Percentiles rank a stretch among this genome's conserved stretches.
Evolutionary conservation across 2,329 filamentous ascomycete genomes (phyloP).

Genomic region (Neofusicoccum cordaticola): DNA sequence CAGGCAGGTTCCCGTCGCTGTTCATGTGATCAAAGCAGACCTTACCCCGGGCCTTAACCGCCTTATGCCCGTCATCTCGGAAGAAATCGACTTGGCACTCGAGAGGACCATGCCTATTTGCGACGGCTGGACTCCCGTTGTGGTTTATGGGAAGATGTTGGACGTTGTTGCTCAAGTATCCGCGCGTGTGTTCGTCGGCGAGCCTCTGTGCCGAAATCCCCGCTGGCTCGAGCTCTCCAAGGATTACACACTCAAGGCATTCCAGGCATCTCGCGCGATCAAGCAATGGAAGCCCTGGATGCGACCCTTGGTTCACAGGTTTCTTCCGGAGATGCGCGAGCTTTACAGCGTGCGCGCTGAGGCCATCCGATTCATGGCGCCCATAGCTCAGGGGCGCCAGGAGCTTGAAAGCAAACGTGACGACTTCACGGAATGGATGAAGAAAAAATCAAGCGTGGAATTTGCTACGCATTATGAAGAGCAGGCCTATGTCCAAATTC

Average conservation of each 20-base stretch:
- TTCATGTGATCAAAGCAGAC: constrained; percentile 31
- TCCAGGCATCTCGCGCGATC: constrained; percentile 13
- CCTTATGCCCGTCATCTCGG: constrained; percentile 28
- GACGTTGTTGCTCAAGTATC: constrained; percentile 49
- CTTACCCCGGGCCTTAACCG: constrained; percentile 34
- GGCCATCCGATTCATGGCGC: constrained; percentile 16
- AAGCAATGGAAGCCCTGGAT: constrained; percentile 17
- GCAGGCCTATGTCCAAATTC: constrained; percentile 11
- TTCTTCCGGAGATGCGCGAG: constrained; percentile 9
- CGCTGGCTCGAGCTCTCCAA: constrained; percentile 49
- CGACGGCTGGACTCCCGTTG: constrained; percentile 42
- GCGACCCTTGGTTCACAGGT: constrained; percentile 6
- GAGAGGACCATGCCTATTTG: constrained; percentile 28
- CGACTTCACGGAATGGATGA: constrained; percentile 13
- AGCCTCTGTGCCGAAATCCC: constrained; percentile 46
- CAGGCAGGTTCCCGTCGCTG: not conserved
- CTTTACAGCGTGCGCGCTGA: constrained; percentile 17
- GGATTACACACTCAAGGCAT: constrained; percentile 40
- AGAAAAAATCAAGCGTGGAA: constrained; percentile 9
- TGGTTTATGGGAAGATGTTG: constrained; percentile 37
- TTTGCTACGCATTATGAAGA: constrained; percentile 16
- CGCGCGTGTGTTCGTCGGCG: constrained; percentile 49
- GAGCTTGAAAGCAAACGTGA: not conserved
- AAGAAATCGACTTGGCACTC: constrained; percentile 31
- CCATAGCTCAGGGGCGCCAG: constrained; percentile 14